Evolutionary conservation across 805 yeast species (phyloP).

Genomic region (Komagataella kurtzmanii): DNA sequence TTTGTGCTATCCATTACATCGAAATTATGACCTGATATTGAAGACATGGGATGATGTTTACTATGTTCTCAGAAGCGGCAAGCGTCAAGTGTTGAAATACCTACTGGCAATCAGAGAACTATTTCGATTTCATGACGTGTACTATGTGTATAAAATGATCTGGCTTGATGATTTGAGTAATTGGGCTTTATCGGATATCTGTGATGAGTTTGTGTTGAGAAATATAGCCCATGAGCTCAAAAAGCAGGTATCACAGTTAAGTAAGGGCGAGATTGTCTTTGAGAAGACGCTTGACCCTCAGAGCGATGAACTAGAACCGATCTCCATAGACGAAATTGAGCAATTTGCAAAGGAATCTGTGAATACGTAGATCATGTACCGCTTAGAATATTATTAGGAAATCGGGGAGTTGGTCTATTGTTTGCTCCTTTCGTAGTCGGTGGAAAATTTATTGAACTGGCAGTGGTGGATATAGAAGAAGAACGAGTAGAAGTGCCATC

Average conservation of each 20-base stretch:
- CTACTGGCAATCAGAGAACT: conserved; percentile 53
- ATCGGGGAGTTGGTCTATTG: not conserved
- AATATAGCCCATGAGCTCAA: conserved; percentile 54
- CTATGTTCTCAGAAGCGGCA: conserved; percentile 52
- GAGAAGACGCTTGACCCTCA: conserved; percentile 28
- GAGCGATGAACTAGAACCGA: conserved; percentile 7
- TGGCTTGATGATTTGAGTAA: conserved; percentile 65
- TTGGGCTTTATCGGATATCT: conserved; percentile 54
- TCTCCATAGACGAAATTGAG: conserved; percentile 34
- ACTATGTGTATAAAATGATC: conserved; percentile 71
- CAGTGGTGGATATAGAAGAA: not conserved
- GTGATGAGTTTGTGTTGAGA: conserved; percentile 45
- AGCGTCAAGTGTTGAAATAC: conserved; percentile 44
- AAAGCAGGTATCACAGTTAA: conserved; percentile 23
- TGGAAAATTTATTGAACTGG: not conserved
- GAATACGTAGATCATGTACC: conserved; percentile 1
- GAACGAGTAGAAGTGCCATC: not conserved
- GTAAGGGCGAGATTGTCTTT: conserved; percentile 36
- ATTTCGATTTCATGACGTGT: conserved; percentile 73
- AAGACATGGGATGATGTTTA: conserved; percentile 71
- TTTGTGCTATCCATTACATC: conserved; percentile 64
- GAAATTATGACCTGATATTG: conserved; percentile 47
- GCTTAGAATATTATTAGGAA: conserved; percentile 8
- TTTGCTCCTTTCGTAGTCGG: not conserved
- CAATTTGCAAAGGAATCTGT: conserved; percentile 29